Base-by-base conservation (phyloP, 176 grass and related monocot genomes). In the Rhynchospora pubera region DNA sequence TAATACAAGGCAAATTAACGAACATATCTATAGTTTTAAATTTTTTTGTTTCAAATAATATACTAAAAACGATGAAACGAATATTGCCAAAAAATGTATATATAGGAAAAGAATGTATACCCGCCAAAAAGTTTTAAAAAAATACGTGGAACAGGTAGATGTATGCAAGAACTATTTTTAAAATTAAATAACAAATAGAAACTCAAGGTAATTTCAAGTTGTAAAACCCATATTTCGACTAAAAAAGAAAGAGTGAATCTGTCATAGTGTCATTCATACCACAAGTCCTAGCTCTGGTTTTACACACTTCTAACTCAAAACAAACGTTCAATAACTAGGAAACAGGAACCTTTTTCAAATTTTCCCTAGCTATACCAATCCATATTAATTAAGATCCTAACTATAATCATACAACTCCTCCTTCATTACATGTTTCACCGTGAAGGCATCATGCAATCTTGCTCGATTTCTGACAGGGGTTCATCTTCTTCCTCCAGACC, bases 381-480 rank as follows among this genome's bases (percentile, higher is more conserved):
- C 26, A 78, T 32, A 42, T 65, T n/a, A n/a, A n/a, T n/a, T 16
- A 57, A 79, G 15, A 65, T 65, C 22, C 79, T 82, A 82, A 82
- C 79, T 50, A 77, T 30, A 82, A 26, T 15, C 8, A 19, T 18
- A 6, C 4, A 80, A 32, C 47, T 13, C 79, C 66, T 48, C 50
- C 62, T 50, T 51, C 58, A 66, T 64, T 28, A 28, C 26, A 63
- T 34, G 21, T 82, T 53, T 82, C 44, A 82, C 59, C 43, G 79
- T 28, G 79, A 62, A 52, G 60, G 61, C 79, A 82, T 82, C 43
- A 77, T 58, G 77, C 83, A 83, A 74, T 94, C 90, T 16, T 94
- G 92, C 59, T 94, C 93, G 26, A 90, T 92, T 79, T 96, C 93
- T 5, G 93, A 94, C 68, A 94, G 69, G 28, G 89, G 85, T 19